A percentile compares a stretch with the other conserved stretches of the same genome.
Evolutionary conservation across 352 stramenopile species (phyloP).

Genomic region (Phytophthora vignae): DNA sequence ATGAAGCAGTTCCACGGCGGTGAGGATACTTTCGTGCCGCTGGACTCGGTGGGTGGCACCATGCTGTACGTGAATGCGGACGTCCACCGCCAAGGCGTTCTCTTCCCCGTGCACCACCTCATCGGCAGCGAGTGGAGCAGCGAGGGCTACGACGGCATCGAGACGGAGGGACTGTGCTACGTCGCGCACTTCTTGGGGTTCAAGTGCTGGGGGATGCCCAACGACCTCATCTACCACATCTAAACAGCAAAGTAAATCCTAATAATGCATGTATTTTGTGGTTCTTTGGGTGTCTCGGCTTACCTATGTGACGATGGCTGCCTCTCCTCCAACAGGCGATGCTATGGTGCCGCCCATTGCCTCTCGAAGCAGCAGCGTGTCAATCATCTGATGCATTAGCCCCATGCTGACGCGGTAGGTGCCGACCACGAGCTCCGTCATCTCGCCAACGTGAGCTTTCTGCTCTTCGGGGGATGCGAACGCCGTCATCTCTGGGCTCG

Average conservation of each 20-base stretch:
- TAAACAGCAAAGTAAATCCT: not conserved
- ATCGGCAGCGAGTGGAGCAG: constrained; percentile 50
- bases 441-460: constrained; percentile 47
- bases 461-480: constrained; percentile 16
- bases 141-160: constrained; percentile 60
- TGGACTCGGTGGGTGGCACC: constrained; percentile 59
- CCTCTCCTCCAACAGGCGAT: not conserved
- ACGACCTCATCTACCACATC: constrained; percentile 48
- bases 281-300: not conserved
- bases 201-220: constrained; percentile 60
- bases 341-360: constrained; percentile 28
- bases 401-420: constrained; percentile 49
- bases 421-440: constrained; percentile 59
- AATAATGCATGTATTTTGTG: not conserved
- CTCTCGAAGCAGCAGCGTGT: constrained; percentile 49
- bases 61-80: constrained; percentile 60
- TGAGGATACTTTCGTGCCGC: constrained; percentile 22
- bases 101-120: constrained; percentile 52
- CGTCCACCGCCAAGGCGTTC: constrained; percentile 53
- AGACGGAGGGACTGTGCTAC: constrained; percentile 59
- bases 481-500: constrained; percentile 36
- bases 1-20: constrained; percentile 28
- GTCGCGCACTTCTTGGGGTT: constrained; percentile 56
- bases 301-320: not conserved
- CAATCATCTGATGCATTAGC: constrained; percentile 53